Evolutionary conservation across 1,139 yeast genomes (phyloP).

Genomic region (Kodamaea suecica): DNA sequence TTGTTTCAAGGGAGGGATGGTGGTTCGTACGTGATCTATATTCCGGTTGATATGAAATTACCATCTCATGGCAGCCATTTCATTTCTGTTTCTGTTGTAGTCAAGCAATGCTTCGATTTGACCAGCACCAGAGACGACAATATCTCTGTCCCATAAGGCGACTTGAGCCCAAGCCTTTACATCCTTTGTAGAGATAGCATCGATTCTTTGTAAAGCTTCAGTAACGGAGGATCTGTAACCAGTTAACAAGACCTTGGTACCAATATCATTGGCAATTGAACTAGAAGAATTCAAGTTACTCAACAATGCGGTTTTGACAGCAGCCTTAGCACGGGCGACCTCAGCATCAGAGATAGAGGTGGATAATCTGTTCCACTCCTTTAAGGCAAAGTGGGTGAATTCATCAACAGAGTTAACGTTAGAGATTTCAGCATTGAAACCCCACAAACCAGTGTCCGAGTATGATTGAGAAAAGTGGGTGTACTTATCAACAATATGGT

Average conservation of each 20-base stretch:
- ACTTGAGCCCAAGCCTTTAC: constrained; percentile 72
- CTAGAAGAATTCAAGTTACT: constrained; percentile 43
- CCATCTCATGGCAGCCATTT: constrained; percentile 84
- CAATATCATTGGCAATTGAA: constrained; percentile 57
- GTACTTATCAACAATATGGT: constrained; percentile 69
- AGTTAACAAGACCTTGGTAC: constrained; percentile 53
- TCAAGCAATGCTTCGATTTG: constrained; percentile 80
- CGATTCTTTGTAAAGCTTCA: constrained; percentile 61
- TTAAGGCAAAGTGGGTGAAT: constrained; percentile 71
- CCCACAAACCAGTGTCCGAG: constrained; percentile 82
- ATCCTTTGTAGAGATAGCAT: constrained; percentile 57
- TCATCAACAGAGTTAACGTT: constrained; percentile 64
- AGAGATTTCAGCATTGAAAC: constrained; percentile 65
- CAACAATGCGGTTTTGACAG: constrained; percentile 61
- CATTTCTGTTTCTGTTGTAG: constrained; percentile 82
- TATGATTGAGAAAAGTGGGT: constrained; percentile 69
- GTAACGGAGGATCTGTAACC: constrained; percentile 61
- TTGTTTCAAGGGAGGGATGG: no score
- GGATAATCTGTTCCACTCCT: constrained; percentile 84
- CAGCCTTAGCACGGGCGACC: constrained; percentile 72
- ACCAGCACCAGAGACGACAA: constrained; percentile 80
- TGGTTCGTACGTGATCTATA: constrained; percentile 1
- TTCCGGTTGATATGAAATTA: constrained; percentile 18
- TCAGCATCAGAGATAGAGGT: constrained; percentile 73
- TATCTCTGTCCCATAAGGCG: constrained; percentile 79